Percentiles rank a stretch among this genome's conserved stretches.
These are phyloP conservation scores for Globisporangium nodosum DNA, from an alignment of 352 stramenopile genomes.

Conservation along the genomic window DNA sequence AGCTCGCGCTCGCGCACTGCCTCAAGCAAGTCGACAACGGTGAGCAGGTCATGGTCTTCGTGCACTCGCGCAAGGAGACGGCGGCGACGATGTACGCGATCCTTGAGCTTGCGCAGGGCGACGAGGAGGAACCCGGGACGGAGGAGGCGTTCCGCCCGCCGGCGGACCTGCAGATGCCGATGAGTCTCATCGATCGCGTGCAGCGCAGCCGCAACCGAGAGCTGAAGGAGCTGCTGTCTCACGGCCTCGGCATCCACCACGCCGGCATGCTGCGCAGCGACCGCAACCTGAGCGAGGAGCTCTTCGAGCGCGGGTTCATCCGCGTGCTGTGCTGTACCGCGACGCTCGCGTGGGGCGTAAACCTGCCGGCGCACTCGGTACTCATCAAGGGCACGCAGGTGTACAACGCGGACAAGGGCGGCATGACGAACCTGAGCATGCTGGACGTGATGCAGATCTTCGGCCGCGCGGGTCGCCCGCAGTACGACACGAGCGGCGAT, in stretches of 20 bases:
- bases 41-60: constrained; percentile 98
- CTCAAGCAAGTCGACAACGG: constrained; percentile 55
- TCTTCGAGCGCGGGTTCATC: constrained; percentile 97
- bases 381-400: constrained; percentile 99
- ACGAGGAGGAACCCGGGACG: constrained; percentile 49
- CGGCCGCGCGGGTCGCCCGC: constrained; percentile 95
- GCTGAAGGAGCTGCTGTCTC: constrained; percentile 91
- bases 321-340: constrained; percentile 98
- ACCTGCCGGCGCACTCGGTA: constrained; percentile 98
- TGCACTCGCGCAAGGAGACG: constrained; percentile 98
- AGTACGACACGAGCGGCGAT: constrained; percentile 99
- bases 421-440: constrained; percentile 96
- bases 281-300: constrained; percentile 95
- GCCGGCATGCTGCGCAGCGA: constrained; percentile 95
- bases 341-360: constrained; percentile 99
- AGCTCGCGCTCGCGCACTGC: constrained; percentile 70
- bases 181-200: constrained; percentile 59
- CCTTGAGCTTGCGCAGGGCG: constrained; percentile 79
- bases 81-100: constrained; percentile 92
- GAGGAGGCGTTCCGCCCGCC: constrained; percentile 61
- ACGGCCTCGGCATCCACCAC: constrained; percentile 97
- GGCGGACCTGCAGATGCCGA: constrained; percentile 44
- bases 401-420: constrained; percentile 98
- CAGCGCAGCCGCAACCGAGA: constrained; percentile 95
- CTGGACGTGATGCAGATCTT: constrained; percentile 99